Conservation (phyloP, 148 eudicot genomes). For the Bassia scoparia region DNA sequence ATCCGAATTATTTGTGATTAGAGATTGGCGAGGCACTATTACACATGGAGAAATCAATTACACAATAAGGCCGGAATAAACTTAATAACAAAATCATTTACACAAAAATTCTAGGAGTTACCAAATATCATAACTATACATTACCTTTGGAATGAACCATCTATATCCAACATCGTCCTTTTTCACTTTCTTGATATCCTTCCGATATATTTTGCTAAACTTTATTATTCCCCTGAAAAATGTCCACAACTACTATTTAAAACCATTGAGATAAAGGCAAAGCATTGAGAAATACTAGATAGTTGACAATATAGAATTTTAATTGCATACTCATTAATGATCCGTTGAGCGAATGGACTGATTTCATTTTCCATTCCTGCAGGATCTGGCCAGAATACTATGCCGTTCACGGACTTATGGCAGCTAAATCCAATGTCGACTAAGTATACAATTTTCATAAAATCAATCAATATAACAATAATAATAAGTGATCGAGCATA, state of each 20-base stretch:
- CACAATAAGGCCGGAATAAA: too few species aligned
- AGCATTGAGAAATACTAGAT: too few species aligned
- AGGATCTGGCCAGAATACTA: background rate
- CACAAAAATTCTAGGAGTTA: too few species aligned
- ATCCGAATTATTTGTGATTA: background rate
- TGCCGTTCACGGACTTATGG: background rate
- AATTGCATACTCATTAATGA: background rate
- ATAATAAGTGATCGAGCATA: too few species aligned
- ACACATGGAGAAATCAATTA: too few species aligned
- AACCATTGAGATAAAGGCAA: too few species aligned
- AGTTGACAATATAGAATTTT: too few species aligned
- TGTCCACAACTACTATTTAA: too few species aligned
- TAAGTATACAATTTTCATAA: too few species aligned
- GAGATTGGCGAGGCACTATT: background rate
- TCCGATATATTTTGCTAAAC: background rate
- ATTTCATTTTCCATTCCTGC: background rate
- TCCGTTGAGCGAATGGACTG: background rate
- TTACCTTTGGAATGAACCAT: background rate
- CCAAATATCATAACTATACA: background rate
- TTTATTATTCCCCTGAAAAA: background rate
- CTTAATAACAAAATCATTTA: too few species aligned
- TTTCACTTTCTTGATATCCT: background rate
- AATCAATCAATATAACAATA: too few species aligned
- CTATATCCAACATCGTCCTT: background rate
- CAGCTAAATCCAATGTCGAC: background rate